These are phyloP conservation scores for Tulasnella sp. DNA, from an alignment of 768 basidiomycete genomes.

Conservation along the genomic window DNA sequence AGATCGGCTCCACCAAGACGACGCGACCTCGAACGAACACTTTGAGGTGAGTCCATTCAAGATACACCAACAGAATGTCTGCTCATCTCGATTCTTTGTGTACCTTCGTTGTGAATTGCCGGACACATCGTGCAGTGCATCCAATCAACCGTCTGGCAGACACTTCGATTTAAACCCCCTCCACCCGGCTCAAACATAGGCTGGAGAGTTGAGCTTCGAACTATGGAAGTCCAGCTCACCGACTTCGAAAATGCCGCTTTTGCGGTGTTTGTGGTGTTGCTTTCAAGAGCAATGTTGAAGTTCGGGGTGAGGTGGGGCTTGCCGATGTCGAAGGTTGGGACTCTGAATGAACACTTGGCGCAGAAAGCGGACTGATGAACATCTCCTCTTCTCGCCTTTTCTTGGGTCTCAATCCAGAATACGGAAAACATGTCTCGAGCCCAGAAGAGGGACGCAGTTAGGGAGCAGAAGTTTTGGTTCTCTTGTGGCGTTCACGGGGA, in stretches of 20 bases:
- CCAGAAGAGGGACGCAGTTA: slow-evolving; percentile 77
- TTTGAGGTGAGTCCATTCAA: slow-evolving; percentile 69
- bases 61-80: too few species aligned
- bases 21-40: slow-evolving; percentile 83
- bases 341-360: not conserved
- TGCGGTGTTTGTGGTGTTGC: slow-evolving; percentile 88
- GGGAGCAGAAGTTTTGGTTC: slow-evolving; percentile 80
- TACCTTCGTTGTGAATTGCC: too few species aligned
- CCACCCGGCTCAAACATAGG: slow-evolving; percentile 87
- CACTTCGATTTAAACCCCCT: slow-evolving; percentile 96
- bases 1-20: slow-evolving; percentile 91
- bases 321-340: slow-evolving; percentile 89
- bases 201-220: slow-evolving; percentile 97
- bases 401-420: not conserved
- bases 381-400: not conserved
- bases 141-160: slow-evolving; percentile 99
- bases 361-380: not conserved
- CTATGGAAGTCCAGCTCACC: slow-evolving; percentile 98
- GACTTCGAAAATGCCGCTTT: slow-evolving; percentile 99
- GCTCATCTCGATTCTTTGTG: too few species aligned
- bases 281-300: slow-evolving; percentile 88
- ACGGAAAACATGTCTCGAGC: slow-evolving; percentile 88
- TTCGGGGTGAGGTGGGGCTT: slow-evolving; percentile 88
- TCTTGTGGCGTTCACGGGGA: slow-evolving; percentile 47
- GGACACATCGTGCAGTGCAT: slow-evolving; percentile 64